These are phyloP conservation scores for Porogramme epimiltina DNA, from an alignment of 1,284 basidiomycete genomes.

Conservation along the genomic window DNA sequence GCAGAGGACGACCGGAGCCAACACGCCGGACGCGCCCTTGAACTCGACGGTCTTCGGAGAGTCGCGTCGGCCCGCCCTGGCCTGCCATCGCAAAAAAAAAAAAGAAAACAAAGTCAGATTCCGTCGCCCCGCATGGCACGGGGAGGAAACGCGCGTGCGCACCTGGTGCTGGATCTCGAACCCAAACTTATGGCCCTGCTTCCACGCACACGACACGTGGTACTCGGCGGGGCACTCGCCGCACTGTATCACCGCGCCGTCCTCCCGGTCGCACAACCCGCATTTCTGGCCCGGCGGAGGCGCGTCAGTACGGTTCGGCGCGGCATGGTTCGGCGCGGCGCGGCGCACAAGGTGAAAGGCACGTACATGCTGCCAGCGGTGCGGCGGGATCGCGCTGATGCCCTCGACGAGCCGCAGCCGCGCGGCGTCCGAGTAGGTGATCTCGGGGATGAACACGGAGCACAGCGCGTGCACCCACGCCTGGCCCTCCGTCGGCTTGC, in stretches of 20 bases:
- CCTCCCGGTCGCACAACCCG: slow-evolving; percentile 62
- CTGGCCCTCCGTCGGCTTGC: slow-evolving; percentile 93
- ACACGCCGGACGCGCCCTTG: slow-evolving; percentile 83
- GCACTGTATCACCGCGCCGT: slow-evolving; percentile 86
- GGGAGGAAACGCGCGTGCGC: slow-evolving; percentile 32
- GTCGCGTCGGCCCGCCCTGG: slow-evolving; percentile 67
- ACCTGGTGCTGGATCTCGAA: slow-evolving; percentile 88
- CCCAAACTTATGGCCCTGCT: slow-evolving; percentile 78
- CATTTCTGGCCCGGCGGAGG: slow-evolving; percentile 50
- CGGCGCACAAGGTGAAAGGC: background rate
- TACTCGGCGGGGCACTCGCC: slow-evolving; percentile 79
- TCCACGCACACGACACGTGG: slow-evolving; percentile 92
- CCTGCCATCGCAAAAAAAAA: too few species aligned
- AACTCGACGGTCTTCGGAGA: slow-evolving; percentile 66
- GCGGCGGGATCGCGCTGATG: slow-evolving; percentile 71
- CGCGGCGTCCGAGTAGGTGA: slow-evolving; percentile 75
- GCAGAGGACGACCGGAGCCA: slow-evolving; percentile 83
- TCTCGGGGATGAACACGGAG: slow-evolving; percentile 84
- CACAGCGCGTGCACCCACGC: slow-evolving; percentile 94
- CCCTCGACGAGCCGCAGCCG: slow-evolving; percentile 83
- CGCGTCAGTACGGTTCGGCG: too few species aligned
- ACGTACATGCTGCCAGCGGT: slow-evolving; percentile 67
- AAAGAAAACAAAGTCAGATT: too few species aligned
- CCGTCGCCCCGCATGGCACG: slow-evolving; percentile 6
- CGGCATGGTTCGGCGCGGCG: background rate